Evolutionary conservation across 371 early-diverging fungal genomes (phyloP).

Genomic region (Mortierella sp.): DNA sequence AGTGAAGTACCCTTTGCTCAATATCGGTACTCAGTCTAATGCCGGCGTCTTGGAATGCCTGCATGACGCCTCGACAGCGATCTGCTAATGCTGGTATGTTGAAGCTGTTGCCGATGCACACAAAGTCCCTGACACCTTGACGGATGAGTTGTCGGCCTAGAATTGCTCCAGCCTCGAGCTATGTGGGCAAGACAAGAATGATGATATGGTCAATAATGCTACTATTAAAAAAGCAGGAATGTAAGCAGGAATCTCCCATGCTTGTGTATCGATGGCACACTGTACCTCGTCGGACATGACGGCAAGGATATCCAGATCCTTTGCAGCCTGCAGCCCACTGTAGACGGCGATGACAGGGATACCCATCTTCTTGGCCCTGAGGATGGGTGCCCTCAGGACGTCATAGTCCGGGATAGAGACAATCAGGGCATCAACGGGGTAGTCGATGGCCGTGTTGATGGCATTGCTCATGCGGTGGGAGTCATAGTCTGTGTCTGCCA

Average conservation of each 20-base stretch:
- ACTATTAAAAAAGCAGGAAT: no score
- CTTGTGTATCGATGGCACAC: neutral
- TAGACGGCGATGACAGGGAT: slow-evolving; percentile 51
- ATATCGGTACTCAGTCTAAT: slow-evolving; percentile 8
- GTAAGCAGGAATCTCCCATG: no score
- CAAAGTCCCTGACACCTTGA: slow-evolving; percentile 33
- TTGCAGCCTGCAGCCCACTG: slow-evolving; percentile 36
- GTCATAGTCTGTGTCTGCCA: slow-evolving; percentile 24
- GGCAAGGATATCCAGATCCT: slow-evolving; percentile 34
- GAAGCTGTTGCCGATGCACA: slow-evolving; percentile 15
- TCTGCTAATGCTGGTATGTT: slow-evolving; percentile 24
- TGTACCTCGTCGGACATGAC: slow-evolving; percentile 53
- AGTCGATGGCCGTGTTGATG: slow-evolving; percentile 19
- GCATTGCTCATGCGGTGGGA: slow-evolving; percentile 18
- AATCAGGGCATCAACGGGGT: slow-evolving; percentile 33
- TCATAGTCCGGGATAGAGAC: slow-evolving; percentile 51
- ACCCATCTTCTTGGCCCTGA: slow-evolving; percentile 17
- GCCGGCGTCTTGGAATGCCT: slow-evolving; percentile 16
- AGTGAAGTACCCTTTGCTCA: slow-evolving; percentile 9
- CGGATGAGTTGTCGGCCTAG: slow-evolving; percentile 28
- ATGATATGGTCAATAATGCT: neutral
- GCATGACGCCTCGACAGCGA: slow-evolving; percentile 28
- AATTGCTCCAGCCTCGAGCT: slow-evolving; percentile 30
- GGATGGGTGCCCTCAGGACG: slow-evolving; percentile 24
- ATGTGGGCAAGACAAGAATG: neutral